Evolutionary conservation across 768 basidiomycete genomes (phyloP), one percentile per base, ranked within the genome.

Genomic region (Cytidiella melzeri): DNA sequence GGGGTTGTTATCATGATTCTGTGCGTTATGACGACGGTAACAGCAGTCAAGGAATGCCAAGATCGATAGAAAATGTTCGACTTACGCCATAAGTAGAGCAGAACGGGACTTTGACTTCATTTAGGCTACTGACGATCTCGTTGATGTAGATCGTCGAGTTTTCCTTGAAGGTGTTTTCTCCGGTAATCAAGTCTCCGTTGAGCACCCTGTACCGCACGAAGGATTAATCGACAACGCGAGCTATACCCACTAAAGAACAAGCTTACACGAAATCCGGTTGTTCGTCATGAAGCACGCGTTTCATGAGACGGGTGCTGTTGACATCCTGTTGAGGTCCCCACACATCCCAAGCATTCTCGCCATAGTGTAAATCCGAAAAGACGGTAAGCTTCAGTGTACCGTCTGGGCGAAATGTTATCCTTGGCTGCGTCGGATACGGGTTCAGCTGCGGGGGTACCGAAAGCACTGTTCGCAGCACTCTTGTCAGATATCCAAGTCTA

Each of bases 311-410:
- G 9, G 71, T 72, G 51, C 82, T 87, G 38, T 84, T 82, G 21
- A 67, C 61, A 52, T 89, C 87, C 56, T 88, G 83, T 55, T 73
- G 67, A 18, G 80, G 79, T 0, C 86, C 84, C 79, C 81, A 83
- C 6, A 52, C 62, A 46, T 81, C 80, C 78, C 80, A 83, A 6
- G 84, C 82, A 55, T 85, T 82, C 64, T 88, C 86, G 23, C 87
- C 86, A 52, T 74, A 87, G 59, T 88, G 86, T 25, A 87, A 63
- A 56, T 89, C 87, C 5, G 83, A 84, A 61, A 88, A 86, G 5
- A 87, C 72, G 12, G 79, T 83, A 41, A 89, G 56, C 64, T 84
- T 87, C 73, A 89, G 84, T 1, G 77, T 77, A 2, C 79, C 81
- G 59, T 84, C 75, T 0, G 61, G 25, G 6, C 69, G 68, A 63